A percentile compares a stretch with the other conserved stretches of the same genome.
phyloP scores from a whole-genome alignment of 1,139 yeast genomes.

The Diutina pseudorugosa region DNA sequence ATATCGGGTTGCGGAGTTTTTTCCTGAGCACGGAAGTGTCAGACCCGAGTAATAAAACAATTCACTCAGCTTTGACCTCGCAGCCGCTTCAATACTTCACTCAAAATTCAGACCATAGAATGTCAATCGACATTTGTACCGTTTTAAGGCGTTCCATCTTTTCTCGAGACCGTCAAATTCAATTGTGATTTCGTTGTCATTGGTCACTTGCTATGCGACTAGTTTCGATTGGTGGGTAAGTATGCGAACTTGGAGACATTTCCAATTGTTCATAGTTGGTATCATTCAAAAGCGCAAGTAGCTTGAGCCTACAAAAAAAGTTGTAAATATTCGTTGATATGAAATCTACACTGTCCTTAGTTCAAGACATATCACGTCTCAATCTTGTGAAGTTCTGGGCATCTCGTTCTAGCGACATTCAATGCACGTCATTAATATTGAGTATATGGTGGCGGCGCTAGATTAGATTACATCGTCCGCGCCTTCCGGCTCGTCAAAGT shows the following conservation, averaged over 20 bases:
- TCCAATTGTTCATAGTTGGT: no score
- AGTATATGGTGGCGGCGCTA: background rate
- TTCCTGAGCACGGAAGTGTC: background rate
- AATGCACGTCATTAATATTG: background rate
- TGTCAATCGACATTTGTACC: background rate
- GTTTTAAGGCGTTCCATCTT: background rate
- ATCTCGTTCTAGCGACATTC: no score
- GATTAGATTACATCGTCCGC: constrained; percentile 12
- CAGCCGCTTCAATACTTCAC: background rate
- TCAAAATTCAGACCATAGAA: background rate
- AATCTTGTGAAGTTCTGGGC: no score
- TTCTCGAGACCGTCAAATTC: background rate
- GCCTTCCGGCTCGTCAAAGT: constrained; percentile 51
- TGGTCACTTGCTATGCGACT: background rate
- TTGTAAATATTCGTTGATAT: no score
- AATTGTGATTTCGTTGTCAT: background rate
- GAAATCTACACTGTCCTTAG: no score
- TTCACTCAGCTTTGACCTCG: background rate
- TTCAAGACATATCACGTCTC: no score
- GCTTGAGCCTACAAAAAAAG: no score
- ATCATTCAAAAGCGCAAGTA: no score
- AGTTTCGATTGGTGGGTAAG: background rate
- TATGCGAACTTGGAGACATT: background rate
- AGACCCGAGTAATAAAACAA: background rate
- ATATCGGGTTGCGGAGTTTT: background rate